Conservation (phyloP, 345 rosid species). For the Gossypium raimondii region DNA sequence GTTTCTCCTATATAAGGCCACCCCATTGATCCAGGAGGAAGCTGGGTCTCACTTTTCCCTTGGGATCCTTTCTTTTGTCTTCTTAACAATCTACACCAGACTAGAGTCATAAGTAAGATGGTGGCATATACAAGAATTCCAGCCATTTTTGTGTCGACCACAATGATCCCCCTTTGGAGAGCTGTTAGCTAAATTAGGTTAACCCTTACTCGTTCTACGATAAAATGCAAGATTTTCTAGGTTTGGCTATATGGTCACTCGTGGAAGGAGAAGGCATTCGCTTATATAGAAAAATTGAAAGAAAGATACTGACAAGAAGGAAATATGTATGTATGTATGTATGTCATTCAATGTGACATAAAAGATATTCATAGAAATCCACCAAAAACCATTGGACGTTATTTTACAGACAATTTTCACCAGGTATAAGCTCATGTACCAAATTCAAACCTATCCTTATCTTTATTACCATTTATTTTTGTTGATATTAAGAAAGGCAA, state of each 20-base stretch:
- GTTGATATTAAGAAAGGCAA: neutral
- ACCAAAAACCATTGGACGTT: slow-evolving; percentile 7
- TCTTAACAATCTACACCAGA: slow-evolving; percentile 9
- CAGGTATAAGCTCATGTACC: neutral
- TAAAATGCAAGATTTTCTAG: neutral
- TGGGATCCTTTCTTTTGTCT: slow-evolving; percentile 19
- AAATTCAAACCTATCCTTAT: neutral
- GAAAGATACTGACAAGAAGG: neutral
- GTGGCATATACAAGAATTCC: slow-evolving; percentile 26
- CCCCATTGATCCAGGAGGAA: slow-evolving; percentile 78
- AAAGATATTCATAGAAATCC: slow-evolving; percentile 15
- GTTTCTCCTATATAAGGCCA: slow-evolving; percentile 73
- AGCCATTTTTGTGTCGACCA: slow-evolving; percentile 12
- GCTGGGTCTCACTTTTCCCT: slow-evolving; percentile 29
- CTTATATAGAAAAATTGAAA: slow-evolving; percentile 25
- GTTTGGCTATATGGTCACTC: slow-evolving; percentile 14
- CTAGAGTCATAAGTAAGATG: slow-evolving; percentile 24
- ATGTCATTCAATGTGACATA: neutral
- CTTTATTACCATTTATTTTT: neutral
- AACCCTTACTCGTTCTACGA: neutral
- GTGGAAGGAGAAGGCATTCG: neutral
- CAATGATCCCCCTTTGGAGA: neutral
- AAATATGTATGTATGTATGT: neutral
- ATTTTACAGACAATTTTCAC: neutral
- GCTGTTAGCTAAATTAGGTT: neutral